Conservation (phyloP, 140 eudicot species). For the Bidens hawaiensis region DNA sequence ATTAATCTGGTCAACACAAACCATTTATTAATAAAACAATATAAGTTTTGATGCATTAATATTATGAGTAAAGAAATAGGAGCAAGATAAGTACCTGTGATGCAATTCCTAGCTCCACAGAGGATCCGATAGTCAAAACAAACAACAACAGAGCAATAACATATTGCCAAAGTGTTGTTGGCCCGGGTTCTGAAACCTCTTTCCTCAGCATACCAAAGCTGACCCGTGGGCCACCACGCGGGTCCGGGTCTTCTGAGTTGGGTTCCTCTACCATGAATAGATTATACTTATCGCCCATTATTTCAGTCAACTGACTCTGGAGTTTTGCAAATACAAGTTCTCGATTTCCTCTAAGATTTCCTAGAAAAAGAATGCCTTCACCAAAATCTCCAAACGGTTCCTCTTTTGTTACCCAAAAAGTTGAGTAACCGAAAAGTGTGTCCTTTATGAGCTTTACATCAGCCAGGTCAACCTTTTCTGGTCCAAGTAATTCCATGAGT, state of each 20-base stretch:
- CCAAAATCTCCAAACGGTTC: conserved; percentile 95
- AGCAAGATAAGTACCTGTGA: conserved; percentile 95
- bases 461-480: conserved; percentile 88
- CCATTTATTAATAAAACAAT: conserved; percentile 5
- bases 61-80: no score
- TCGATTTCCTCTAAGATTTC: conserved; percentile 88
- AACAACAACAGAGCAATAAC: conserved; percentile 86
- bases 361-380: conserved; percentile 95
- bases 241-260: conserved; percentile 82
- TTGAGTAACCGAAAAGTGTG: conserved; percentile 86
- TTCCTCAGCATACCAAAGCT: conserved; percentile 94
- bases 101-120: conserved; percentile 97
- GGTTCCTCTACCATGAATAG: conserved; percentile 99
- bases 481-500: conserved; percentile 95
- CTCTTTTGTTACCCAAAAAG: conserved; percentile 94
- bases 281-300: conserved; percentile 93
- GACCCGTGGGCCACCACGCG: conserved; percentile 99
- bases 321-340: conserved; percentile 83
- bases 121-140: conserved; percentile 90
- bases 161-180: conserved; percentile 98
- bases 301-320: conserved; percentile 67
- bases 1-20: conserved; percentile 52
- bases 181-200: conserved; percentile 96
- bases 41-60: neutral
- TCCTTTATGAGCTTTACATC: conserved; percentile 91